phyloP scores from a whole-genome alignment of 768 basidiomycete genomes.

The Porphyrellus cyaneotinctus region DNA sequence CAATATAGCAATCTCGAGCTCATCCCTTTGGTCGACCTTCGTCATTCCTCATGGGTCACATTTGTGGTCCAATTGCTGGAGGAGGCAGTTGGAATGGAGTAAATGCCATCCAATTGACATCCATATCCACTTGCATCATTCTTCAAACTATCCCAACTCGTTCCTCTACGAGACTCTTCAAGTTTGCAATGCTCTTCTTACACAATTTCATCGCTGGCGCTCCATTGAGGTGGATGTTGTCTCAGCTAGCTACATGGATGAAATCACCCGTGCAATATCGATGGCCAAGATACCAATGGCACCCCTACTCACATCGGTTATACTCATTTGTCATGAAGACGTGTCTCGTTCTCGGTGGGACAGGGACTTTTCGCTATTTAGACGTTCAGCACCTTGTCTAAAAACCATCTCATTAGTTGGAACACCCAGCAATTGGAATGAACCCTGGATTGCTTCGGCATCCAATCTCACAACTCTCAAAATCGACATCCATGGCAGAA shows the following conservation, averaged over 20 bases:
- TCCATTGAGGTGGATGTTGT: background rate
- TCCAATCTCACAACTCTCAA: background rate
- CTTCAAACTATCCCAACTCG: rapidly evolving
- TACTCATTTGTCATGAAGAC: background rate
- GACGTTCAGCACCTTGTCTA: background rate
- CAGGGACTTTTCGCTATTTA: background rate
- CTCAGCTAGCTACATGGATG: rapidly evolving
- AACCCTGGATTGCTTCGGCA: background rate
- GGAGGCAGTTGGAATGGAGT: background rate
- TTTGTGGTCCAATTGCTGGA: background rate
- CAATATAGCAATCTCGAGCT: background rate
- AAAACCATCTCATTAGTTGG: background rate
- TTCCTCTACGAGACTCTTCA: too few species aligned
- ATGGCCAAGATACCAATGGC: background rate
- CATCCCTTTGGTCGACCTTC: background rate
- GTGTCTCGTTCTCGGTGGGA: too few species aligned
- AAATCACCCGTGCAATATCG: background rate
- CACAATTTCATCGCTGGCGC: background rate
- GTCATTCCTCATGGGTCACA: background rate
- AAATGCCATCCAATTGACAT: background rate
- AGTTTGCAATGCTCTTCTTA: background rate
- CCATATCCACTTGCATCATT: background rate
- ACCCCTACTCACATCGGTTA: background rate
- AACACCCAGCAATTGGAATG: background rate
- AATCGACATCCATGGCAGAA: too few species aligned